Percentiles rank a stretch among this genome's conserved stretches.
Evolutionary conservation across 2,329 filamentous ascomycete genomes (phyloP).

Genomic region (Colletotrichum cuscutae): DNA sequence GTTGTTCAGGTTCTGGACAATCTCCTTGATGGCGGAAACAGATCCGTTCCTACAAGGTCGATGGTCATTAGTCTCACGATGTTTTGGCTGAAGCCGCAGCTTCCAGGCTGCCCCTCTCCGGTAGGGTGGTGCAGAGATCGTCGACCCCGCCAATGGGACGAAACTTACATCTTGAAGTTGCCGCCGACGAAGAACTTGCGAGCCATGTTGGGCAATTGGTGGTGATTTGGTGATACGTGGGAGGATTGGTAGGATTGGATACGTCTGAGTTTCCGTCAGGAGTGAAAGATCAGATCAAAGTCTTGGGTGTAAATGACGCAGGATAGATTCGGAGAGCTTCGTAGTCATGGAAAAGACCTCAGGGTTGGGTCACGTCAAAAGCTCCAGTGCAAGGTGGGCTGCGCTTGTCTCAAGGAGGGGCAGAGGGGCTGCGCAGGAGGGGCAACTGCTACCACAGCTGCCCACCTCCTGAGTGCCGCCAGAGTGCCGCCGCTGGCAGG

Average conservation of each 20-base stretch:
- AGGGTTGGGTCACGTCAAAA: slow-evolving; percentile 34
- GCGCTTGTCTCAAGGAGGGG: slow-evolving; percentile 30
- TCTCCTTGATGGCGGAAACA: slow-evolving; percentile 87
- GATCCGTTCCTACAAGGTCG: slow-evolving; percentile 84
- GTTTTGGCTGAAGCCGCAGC: not conserved
- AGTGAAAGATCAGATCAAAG: slow-evolving; percentile 15
- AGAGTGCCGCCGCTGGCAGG: not conserved
- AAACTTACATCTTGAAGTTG: slow-evolving; percentile 97
- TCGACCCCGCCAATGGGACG: slow-evolving; percentile 20
- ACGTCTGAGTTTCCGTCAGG: slow-evolving; percentile 1
- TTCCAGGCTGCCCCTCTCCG: slow-evolving; percentile 14
- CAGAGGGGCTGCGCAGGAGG: slow-evolving; percentile 17
- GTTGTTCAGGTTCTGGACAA: slow-evolving; percentile 89
- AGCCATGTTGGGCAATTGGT: slow-evolving; percentile 75
- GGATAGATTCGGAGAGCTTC: slow-evolving; percentile 9
- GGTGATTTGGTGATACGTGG: slow-evolving; percentile 15
- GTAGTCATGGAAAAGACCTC: slow-evolving; percentile 33
- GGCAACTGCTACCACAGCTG: not conserved
- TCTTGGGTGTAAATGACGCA: slow-evolving; percentile 35
- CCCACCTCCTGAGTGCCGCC: not conserved
- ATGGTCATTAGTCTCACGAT: slow-evolving; percentile 32
- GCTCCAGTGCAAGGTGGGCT: slow-evolving; percentile 34
- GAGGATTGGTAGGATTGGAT: slow-evolving; percentile 6
- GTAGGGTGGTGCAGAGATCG: slow-evolving; percentile 6
- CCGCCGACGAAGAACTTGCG: slow-evolving; percentile 98